Percentiles rank a stretch among this genome's conserved stretches.
These are phyloP conservation scores for Metrosideros polymorpha DNA, from an alignment of 441 rosid genomes.

Conservation along the genomic window DNA sequence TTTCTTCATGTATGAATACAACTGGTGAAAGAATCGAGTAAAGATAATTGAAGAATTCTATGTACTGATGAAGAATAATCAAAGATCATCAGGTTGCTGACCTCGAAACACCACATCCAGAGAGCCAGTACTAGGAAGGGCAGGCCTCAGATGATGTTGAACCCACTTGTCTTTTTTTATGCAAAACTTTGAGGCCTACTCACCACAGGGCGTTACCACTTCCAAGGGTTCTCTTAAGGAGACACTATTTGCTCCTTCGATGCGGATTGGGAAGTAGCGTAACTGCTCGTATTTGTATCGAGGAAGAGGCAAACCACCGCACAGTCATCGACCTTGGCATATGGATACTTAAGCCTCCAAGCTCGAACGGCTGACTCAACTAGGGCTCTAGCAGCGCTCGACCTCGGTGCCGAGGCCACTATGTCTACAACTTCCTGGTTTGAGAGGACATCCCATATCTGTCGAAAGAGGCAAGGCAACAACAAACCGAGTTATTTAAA, in stretches of 20 bases:
- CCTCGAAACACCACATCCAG: background rate
- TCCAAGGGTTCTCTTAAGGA: background rate
- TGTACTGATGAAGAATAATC: background rate
- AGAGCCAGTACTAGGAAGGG: background rate
- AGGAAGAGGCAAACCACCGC: constrained; percentile 19
- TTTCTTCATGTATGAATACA: background rate
- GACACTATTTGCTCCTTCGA: background rate
- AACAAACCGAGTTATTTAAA: background rate
- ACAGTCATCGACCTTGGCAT: constrained; percentile 14
- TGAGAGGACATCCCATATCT: constrained; percentile 22
- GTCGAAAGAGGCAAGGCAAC: background rate
- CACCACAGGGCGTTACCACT: background rate
- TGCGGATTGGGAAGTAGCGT: background rate
- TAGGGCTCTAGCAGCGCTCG: constrained; percentile 4
- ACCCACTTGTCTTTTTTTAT: background rate
- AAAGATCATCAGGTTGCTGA: background rate
- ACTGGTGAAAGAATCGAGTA: background rate
- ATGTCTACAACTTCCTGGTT: constrained; percentile 13
- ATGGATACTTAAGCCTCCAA: constrained; percentile 13
- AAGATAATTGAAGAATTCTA: background rate
- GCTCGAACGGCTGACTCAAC: constrained; percentile 11
- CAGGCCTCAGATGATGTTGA: background rate
- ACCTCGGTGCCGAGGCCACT: constrained; percentile 6
- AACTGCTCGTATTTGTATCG: background rate
- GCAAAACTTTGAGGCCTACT: background rate